A percentile compares a stretch with the other conserved stretches of the same genome.
These are phyloP conservation scores for Evansstolkia leycettana DNA, from an alignment of 495 filamentous ascomycete genomes.

Conservation along the genomic window DNA sequence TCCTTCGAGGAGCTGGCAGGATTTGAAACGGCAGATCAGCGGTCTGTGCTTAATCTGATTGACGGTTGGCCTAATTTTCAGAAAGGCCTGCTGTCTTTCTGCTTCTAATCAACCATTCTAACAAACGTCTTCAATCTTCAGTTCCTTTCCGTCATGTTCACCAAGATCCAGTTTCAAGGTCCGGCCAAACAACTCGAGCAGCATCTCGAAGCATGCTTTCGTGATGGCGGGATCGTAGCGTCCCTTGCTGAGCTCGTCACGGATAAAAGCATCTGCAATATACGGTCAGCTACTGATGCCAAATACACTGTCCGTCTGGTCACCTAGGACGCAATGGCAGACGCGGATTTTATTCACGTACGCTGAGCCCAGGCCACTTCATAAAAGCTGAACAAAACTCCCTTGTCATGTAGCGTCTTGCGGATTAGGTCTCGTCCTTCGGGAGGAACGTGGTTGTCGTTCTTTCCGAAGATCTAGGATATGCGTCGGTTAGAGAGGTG, in stretches of 20 bases:
- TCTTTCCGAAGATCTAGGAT: slow-evolving; percentile 63
- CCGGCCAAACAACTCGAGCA: slow-evolving; percentile 75
- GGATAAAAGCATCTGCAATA: slow-evolving; percentile 70
- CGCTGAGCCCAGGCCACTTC: slow-evolving; percentile 87
- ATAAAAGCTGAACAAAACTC: slow-evolving; percentile 69
- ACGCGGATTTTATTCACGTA: no score
- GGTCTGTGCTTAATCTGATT: no score
- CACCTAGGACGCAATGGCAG: neutral
- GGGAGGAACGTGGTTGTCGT: slow-evolving; percentile 82
- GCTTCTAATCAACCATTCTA: slow-evolving; percentile 12
- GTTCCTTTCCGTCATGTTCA: slow-evolving; percentile 30
- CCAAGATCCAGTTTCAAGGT: slow-evolving; percentile 71
- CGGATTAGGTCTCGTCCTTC: slow-evolving; percentile 78
- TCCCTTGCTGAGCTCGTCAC: slow-evolving; percentile 90
- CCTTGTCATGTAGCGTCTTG: slow-evolving; percentile 64
- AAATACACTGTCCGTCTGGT: neutral
- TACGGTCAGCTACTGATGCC: no score
- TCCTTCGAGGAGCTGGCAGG: no score
- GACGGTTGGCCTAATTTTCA: neutral
- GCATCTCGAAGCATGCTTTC: slow-evolving; percentile 84
- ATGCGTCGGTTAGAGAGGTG: slow-evolving; percentile 1
- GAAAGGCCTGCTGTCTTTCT: no score
- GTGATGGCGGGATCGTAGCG: slow-evolving; percentile 81
- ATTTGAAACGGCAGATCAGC: no score
- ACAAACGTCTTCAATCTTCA: slow-evolving; percentile 48